Evolutionary conservation across 805 yeast genomes (phyloP).

Genomic region (Vanderwaltozyma verrucispora): DNA sequence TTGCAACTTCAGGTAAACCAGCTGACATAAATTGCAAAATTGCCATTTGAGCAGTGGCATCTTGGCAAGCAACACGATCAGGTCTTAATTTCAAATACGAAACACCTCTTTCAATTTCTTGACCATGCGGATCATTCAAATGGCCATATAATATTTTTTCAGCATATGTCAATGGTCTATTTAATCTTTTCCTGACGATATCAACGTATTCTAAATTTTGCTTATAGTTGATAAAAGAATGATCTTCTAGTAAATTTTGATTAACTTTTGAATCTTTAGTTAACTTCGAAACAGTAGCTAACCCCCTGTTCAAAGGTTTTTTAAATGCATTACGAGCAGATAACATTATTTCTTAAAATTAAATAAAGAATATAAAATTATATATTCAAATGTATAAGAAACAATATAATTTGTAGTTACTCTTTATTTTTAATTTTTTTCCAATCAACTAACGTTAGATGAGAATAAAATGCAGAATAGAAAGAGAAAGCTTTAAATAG

Average conservation of each 20-base stretch:
- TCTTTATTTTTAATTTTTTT: too few species aligned
- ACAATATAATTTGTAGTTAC: too few species aligned
- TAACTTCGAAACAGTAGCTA: conserved; percentile 33
- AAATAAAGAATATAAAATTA: too few species aligned
- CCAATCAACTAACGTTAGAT: too few species aligned
- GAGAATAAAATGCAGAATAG: too few species aligned
- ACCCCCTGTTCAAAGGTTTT: conserved; percentile 27
- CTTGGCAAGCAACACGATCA: conserved; percentile 98
- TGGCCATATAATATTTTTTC: conserved; percentile 94
- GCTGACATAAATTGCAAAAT: conserved; percentile 94
- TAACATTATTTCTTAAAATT: conserved; percentile 25
- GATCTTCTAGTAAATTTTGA: conserved; percentile 73
- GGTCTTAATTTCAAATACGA: conserved; percentile 92
- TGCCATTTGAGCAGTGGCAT: conserved; percentile 99
- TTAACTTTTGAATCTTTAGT: conserved; percentile 63
- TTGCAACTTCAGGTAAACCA: conserved; percentile 83
- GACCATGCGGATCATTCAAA: conserved; percentile 84
- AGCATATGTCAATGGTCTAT: conserved; percentile 88
- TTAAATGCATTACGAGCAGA: conserved; percentile 25
- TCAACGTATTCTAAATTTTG: conserved; percentile 79
- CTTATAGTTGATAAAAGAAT: conserved; percentile 86
- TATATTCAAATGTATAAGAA: too few species aligned
- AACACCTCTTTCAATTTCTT: conserved; percentile 76
- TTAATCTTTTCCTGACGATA: conserved; percentile 70
- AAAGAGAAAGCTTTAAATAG: too few species aligned